Base-by-base conservation (phyloP, 2,329 filamentous ascomycete genomes). In the Parafenestella ontariensis region DNA sequence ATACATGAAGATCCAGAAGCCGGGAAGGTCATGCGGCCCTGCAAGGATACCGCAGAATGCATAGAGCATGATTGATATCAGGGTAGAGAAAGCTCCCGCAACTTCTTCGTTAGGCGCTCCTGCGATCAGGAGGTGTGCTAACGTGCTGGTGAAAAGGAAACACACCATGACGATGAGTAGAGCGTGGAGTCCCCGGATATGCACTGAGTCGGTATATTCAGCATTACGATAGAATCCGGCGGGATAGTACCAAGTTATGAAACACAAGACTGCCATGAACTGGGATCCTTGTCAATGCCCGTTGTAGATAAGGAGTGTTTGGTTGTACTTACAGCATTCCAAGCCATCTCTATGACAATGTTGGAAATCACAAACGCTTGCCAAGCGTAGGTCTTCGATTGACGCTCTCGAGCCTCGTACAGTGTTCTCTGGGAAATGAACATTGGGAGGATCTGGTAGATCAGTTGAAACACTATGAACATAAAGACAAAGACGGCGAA, bases 1-100 rank as follows among this genome's bases (percentile, higher is more conserved):
- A 72, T 91, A 89, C 89, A 92, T 91, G 77, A 90, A 92, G 61
- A 86, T 87, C 89, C 89, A 92, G 78, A 92, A 92, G 0, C 84
- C 79, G 0, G 89, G 89, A 1, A 92, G 78, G 0, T 80, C 79
- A 2, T 71, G 56, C 0, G 86, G 83, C 0, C 81, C 74, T 52
- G 87, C 84, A 40, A 91, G 77, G 5, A 91, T 88, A 65, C 87
- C 81, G 53, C 78, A 66, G 48, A 70, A 71, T 3, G 67, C 58
- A n/a, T 70, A 68, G 72, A 60, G 78, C 72, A 84, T 82, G 31
- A 82, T 79, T 48, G 76, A 86, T 58, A 91, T 84, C 1, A 91
- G 76, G 0, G 66, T 69, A 0, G 80, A 87, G 56, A 89, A 84
- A 34, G 83, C 85, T 10, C 83, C 84, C 8, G 88, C 89, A 0